Evolutionary conservation across 768 basidiomycete genomes (phyloP).

Genomic region (Pholiota microspora): DNA sequence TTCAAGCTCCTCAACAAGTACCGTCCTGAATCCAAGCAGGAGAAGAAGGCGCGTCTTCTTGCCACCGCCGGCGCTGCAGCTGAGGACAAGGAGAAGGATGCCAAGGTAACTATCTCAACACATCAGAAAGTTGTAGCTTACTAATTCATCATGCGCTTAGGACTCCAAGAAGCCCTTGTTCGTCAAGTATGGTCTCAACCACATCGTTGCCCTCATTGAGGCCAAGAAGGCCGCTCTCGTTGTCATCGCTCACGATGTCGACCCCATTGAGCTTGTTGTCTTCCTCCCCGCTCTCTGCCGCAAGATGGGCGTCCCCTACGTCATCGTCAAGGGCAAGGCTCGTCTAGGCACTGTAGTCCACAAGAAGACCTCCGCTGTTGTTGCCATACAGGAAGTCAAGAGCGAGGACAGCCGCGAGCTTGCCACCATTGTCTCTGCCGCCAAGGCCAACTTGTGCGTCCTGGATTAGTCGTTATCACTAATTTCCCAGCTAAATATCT

Average conservation of each 20-base stretch:
- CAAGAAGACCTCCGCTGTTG: slow-evolving; percentile 95
- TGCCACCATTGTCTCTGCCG: slow-evolving; percentile 86
- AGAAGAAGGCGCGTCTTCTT: slow-evolving; percentile 93
- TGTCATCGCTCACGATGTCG: slow-evolving; percentile 96
- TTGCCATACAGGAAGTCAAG: slow-evolving; percentile 91
- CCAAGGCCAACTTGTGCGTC: slow-evolving; percentile 96
- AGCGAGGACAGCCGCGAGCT: slow-evolving; percentile 94
- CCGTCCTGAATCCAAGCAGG: slow-evolving; percentile 90
- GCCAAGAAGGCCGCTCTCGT: slow-evolving; percentile 97
- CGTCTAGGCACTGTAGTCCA: slow-evolving; percentile 97
- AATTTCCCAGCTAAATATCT: too few species aligned
- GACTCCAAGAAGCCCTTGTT: slow-evolving; percentile 94
- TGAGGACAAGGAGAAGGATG: slow-evolving; percentile 69
- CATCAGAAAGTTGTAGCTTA: background rate
- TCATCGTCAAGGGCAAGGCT: slow-evolving; percentile 97
- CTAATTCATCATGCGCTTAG: slow-evolving; percentile 27
- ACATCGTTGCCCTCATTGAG: slow-evolving; percentile 92
- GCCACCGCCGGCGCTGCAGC: slow-evolving; percentile 75
- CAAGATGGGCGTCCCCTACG: slow-evolving; percentile 99
- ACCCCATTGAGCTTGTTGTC: slow-evolving; percentile 98
- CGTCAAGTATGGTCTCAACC: slow-evolving; percentile 97
- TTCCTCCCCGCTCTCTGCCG: slow-evolving; percentile 98
- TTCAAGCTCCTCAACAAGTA: slow-evolving; percentile 99
- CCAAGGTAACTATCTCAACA: too few species aligned
- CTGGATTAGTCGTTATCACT: too few species aligned